Evolutionary conservation across 768 basidiomycete genomes (phyloP), one percentile per base, ranked within the genome.

Genomic region (Sporobolomyces pararoseus): DNA sequence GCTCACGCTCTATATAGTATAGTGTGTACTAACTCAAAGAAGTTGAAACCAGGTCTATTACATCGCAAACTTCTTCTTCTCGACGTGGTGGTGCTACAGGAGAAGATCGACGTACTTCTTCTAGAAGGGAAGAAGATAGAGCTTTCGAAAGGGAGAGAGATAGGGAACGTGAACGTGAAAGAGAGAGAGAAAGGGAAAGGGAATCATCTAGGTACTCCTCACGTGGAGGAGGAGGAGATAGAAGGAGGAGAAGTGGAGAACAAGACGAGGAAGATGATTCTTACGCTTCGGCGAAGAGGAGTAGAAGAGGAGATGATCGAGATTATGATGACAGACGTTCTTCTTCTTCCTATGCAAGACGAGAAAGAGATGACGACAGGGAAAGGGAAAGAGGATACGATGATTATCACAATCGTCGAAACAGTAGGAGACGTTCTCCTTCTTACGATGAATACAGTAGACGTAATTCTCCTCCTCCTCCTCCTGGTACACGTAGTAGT

Each of bases 181-280:
- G 39, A n/a, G n/a, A n/a, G n/a, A n/a, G n/a, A n/a, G n/a, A n/a
- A n/a, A n/a, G n/a, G n/a, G n/a, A n/a, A n/a, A n/a, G n/a, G n/a
- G n/a, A n/a, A n/a, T n/a, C n/a, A n/a, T n/a, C n/a, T n/a, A n/a
- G n/a, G n/a, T n/a, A n/a, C n/a, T n/a, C n/a, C n/a, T 78, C 78
- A 72, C 88, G 88, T 79, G 83, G 88, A 81, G 32, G 88, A 89
- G 61, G 85, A 88, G n/a, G 42, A 14, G 73, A 70, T 21, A 60
- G 58, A 51, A 44, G 60, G 39, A 53, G 54, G 14, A 65, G 58
- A 4, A 25, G 64, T 6, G 66, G 53, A 4, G 19, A 60, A 10
- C 66, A 69, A 23, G 46, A 66, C 59, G 35, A 53, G 10, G 66
- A 73, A 16, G 71, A 75, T 37, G 75, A 76, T 3, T 72, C 71